A percentile compares a stretch with the other conserved stretches of the same genome.
Evolutionary conservation across 225 moss, liverwort and hornwort genomes (phyloP).

Genomic region (Asterella californica): DNA sequence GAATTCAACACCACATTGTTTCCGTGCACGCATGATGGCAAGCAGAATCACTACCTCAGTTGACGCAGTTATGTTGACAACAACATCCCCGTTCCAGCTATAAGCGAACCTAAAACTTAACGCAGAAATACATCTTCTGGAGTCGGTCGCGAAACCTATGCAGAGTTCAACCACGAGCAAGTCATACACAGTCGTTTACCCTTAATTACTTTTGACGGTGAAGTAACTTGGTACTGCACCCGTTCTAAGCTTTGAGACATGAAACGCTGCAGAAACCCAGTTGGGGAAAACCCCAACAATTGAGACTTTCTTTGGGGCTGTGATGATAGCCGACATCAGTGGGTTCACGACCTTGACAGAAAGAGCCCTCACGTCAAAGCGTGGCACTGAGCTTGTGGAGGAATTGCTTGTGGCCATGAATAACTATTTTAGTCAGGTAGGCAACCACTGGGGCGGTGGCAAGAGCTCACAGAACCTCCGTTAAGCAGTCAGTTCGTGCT

Average conservation of each 20-base stretch:
- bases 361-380: constrained; percentile 52
- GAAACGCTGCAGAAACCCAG: constrained; percentile 27
- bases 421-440: constrained; percentile 52
- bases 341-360: constrained; percentile 55
- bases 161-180: background rate
- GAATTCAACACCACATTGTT: no score
- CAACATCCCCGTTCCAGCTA: no score
- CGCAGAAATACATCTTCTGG: background rate
- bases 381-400: constrained; percentile 57
- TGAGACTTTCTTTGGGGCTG: constrained; percentile 40
- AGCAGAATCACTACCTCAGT: no score
- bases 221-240: background rate
- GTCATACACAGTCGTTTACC: background rate
- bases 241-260: background rate
- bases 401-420: constrained; percentile 58
- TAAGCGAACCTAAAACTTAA: no score
- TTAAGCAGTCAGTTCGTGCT: background rate
- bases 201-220: background rate
- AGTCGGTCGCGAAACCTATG: background rate
- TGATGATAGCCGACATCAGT: constrained; percentile 53
- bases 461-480: background rate
- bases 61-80: no score
- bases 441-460: background rate
- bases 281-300: constrained; percentile 41
- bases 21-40: no score